phyloP scores from a whole-genome alignment of 2,329 filamentous ascomycete genomes.

The Albophoma yamanashiensis region DNA sequence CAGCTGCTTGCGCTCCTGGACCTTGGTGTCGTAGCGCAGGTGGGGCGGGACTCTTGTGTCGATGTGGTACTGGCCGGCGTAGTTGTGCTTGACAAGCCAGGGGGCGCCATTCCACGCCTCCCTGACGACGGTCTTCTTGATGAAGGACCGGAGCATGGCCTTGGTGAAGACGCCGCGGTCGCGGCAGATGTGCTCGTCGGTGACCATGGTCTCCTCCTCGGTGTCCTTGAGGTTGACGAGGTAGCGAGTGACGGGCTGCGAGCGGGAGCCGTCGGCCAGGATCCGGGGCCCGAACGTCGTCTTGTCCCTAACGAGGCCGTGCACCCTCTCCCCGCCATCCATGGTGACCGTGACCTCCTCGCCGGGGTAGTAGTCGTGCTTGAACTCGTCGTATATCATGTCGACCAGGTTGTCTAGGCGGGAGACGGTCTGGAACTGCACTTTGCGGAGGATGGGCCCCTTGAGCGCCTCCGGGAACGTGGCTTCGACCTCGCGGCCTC shows the following conservation, averaged over 20 bases:
- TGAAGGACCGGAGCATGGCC: slow-evolving; percentile 82
- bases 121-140: slow-evolving; percentile 86
- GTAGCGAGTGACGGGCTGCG: slow-evolving; percentile 66
- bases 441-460: slow-evolving; percentile 77
- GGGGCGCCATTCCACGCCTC: slow-evolving; percentile 95
- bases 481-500: slow-evolving; percentile 81
- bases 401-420: slow-evolving; percentile 75
- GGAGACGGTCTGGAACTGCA: slow-evolving; percentile 83
- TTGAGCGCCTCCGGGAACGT: slow-evolving; percentile 87
- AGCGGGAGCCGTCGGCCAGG: slow-evolving; percentile 57
- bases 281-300: slow-evolving; percentile 55
- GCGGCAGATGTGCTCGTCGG: slow-evolving; percentile 71
- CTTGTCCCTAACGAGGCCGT: slow-evolving; percentile 76
- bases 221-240: slow-evolving; percentile 64
- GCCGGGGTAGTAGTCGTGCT: slow-evolving; percentile 81
- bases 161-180: slow-evolving; percentile 93
- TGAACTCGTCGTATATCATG: slow-evolving; percentile 66
- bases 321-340: slow-evolving; percentile 55
- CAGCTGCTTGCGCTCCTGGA: slow-evolving; percentile 64
- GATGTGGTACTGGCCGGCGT: slow-evolving; percentile 77
- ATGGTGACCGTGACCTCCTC: slow-evolving; percentile 70
- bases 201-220: slow-evolving; percentile 65
- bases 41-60: slow-evolving; percentile 77
- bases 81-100: slow-evolving; percentile 83
- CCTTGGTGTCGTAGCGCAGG: slow-evolving; percentile 69